phyloP scores from a whole-genome alignment of 768 basidiomycete species.

The Kwoniella bestiolae region DNA sequence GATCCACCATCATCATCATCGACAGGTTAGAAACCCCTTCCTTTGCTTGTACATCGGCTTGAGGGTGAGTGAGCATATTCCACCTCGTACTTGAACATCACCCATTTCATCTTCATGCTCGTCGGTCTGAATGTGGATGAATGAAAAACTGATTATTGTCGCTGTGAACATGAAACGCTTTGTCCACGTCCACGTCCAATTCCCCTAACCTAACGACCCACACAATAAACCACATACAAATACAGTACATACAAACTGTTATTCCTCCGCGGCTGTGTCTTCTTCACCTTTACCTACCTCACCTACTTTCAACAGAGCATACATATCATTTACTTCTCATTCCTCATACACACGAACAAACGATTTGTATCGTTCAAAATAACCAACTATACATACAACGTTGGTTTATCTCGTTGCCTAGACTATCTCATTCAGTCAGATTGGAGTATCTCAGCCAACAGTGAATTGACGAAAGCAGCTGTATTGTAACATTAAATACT shows the following conservation, averaged over 20 bases:
- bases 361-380: background rate
- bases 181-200: background rate
- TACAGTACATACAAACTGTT: background rate
- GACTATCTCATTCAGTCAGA: background rate
- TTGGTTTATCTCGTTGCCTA: background rate
- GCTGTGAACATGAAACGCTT: background rate
- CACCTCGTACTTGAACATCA: too few species aligned
- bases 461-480: background rate
- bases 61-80: too few species aligned
- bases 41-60: too few species aligned
- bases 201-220: background rate
- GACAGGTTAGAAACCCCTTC: too few species aligned
- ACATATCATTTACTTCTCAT: conserved; percentile 4
- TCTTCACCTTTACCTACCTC: background rate
- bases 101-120: too few species aligned
- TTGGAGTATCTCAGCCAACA: background rate
- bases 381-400: conserved; percentile 20
- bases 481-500: background rate
- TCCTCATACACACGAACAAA: background rate
- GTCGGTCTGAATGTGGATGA: too few species aligned
- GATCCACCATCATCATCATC: background rate
- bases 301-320: conserved; percentile 9
- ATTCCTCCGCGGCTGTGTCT: conserved; percentile 10
- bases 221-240: background rate
- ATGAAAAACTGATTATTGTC: background rate